Evolutionary conservation across 768 basidiomycete genomes (phyloP).

Genomic region (Psilocybe subaeruginosa): DNA sequence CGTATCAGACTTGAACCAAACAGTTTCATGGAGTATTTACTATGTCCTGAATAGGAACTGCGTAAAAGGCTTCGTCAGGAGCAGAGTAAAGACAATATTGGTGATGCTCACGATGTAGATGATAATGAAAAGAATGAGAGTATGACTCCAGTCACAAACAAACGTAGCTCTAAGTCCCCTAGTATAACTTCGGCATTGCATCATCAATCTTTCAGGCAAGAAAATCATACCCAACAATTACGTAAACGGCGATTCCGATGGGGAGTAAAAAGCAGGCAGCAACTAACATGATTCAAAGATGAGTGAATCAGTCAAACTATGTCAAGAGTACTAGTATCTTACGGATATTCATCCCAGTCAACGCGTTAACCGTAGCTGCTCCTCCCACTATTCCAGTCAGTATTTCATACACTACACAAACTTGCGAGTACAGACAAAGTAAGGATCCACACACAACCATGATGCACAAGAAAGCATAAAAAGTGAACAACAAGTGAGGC

Average conservation of each 20-base stretch:
- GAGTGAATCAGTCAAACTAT: not conserved
- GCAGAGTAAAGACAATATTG: not conserved
- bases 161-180: constrained; percentile 48
- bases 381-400: constrained; percentile 37
- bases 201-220: not conserved
- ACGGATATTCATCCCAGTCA: constrained; percentile 48
- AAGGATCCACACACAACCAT: constrained; percentile 54
- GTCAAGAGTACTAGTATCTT: not conserved
- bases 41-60: constrained; percentile 34
- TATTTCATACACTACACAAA: too few relatives aligned
- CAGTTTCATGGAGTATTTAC: constrained; percentile 20
- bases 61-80: not conserved
- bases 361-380: constrained; percentile 45
- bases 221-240: constrained; percentile 31
- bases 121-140: constrained; percentile 45
- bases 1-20: not conserved
- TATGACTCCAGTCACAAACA: constrained; percentile 47
- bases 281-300: constrained; percentile 3
- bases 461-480: constrained; percentile 54
- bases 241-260: constrained; percentile 45
- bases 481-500: constrained; percentile 51
- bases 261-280: constrained; percentile 51
- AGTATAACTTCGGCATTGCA: not conserved
- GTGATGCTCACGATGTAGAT: constrained; percentile 32
- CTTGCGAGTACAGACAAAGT: constrained; percentile 37